Conservation (phyloP, 2,329 filamentous ascomycete species). For the Xylaria sp. region DNA sequence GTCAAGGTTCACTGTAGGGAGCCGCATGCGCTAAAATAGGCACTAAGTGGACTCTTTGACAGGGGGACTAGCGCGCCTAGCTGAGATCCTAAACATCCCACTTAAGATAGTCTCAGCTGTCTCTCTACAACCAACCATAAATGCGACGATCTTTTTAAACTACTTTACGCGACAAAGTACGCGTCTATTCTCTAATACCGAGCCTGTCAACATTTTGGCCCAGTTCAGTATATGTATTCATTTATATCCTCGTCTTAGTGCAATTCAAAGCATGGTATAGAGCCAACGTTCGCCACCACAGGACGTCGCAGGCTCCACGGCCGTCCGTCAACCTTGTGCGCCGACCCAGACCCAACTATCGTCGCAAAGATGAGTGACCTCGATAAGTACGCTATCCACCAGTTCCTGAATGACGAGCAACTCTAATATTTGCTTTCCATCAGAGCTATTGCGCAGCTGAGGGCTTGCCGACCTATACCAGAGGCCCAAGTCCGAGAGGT, state of each 20-base stretch:
- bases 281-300: neutral
- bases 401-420: constrained; percentile 9
- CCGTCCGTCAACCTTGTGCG: constrained; percentile 26
- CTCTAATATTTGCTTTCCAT: constrained; percentile 34
- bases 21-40: constrained; percentile 25
- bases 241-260: neutral
- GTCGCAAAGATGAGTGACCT: constrained; percentile 82
- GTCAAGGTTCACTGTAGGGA: neutral
- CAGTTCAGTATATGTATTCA: neutral
- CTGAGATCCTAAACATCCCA: constrained; percentile 11
- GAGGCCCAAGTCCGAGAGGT: constrained; percentile 95
- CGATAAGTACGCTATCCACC: constrained; percentile 73
- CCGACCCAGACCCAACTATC: constrained; percentile 16
- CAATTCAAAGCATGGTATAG: constrained; percentile 39
- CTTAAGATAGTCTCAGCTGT: neutral
- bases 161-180: neutral
- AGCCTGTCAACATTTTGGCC: neutral
- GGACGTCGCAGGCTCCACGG: constrained; percentile 23
- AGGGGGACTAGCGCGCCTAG: constrained; percentile 1
- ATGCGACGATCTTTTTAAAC: neutral
- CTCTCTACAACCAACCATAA: neutral
- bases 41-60: constrained; percentile 15
- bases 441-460: constrained; percentile 94
- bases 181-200: neutral
- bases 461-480: constrained; percentile 94